Evolutionary conservation across 257 asterid genomes (phyloP), one percentile per base, ranked within the genome.

Genomic region (Lycium ferocissimum): DNA sequence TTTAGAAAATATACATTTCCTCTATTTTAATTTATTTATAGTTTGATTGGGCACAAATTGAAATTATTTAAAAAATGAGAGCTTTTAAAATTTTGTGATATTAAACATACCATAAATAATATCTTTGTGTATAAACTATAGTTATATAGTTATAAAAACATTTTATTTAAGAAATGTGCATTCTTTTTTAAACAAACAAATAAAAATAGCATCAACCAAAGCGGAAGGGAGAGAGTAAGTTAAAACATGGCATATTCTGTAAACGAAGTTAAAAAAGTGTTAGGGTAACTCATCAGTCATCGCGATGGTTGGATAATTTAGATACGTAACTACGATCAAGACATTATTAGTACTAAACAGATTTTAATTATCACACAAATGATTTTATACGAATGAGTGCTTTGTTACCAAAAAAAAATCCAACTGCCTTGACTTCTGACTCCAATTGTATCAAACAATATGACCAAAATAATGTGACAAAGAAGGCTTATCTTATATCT

Each of bases 351-450:
- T 76, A 49, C 22, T 76, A 53, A 53, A 51, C 81, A 20, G 14
- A 69, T 3, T 12, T 12, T 47, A 26, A 26, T 45, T 73, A 73
- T 5, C 9, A 73, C 2, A 20, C 61, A 75, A 75, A 76, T 51
- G 51, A 51, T 51, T 49, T 76, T 4, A 37, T 26, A 76, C 13
- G 33, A 22, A 72, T n/a, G 20, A 53, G 47, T 76, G 65, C 9
- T 53, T 76, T 53, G 82, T 26, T 76, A 76, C 26, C 65, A 26
- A 26, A 26, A 26, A 51, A 53, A 43, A 76, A 51, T 26, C 26
- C 47, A 76, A 76, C 47, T 76, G 63, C 65, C 65, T 76, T 76
- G 63, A 51, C 82, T 76, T 75, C 4, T 75, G 40, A 51, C 12
- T 47, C 37, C 82, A 13, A 49, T 22, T 75, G 40, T 33, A 20